These are phyloP conservation scores for Puccinia coronata DNA, from an alignment of 1,284 basidiomycete genomes.

Conservation along the genomic window DNA sequence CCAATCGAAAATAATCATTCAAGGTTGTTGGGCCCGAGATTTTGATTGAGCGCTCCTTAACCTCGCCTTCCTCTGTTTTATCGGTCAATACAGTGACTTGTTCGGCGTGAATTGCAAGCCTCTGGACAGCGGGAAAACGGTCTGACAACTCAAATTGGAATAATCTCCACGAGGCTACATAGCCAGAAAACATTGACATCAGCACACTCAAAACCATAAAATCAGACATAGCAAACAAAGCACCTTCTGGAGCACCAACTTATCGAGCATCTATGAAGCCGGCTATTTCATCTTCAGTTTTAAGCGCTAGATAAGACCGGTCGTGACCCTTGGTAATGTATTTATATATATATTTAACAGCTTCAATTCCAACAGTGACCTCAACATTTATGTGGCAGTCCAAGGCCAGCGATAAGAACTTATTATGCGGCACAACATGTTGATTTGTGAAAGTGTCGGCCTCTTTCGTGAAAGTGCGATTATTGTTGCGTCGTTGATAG, in stretches of 20 bases:
- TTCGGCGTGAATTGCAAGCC: too few relatives aligned
- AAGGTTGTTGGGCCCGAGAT: too few relatives aligned
- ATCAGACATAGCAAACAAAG: too few relatives aligned
- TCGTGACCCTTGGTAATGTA: slow-evolving; percentile 34
- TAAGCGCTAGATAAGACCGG: background rate
- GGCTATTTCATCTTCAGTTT: background rate
- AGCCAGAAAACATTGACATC: slow-evolving; percentile 35
- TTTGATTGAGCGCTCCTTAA: too few relatives aligned
- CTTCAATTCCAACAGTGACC: too few relatives aligned
- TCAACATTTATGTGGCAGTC: slow-evolving; percentile 43
- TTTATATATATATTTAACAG: slow-evolving; percentile 39
- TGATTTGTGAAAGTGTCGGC: background rate
- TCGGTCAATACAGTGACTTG: too few relatives aligned
- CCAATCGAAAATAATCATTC: background rate
- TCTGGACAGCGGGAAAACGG: slow-evolving; percentile 10
- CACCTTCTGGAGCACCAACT: slow-evolving; percentile 27
- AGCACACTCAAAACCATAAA: too few relatives aligned
- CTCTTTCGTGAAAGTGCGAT: background rate
- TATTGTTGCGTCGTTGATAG: background rate
- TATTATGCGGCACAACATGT: slow-evolving; percentile 23
- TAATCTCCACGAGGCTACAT: slow-evolving; percentile 1
- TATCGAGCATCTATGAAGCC: background rate
- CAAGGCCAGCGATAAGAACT: background rate
- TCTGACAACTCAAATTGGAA: slow-evolving; percentile 2
- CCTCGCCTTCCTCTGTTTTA: too few relatives aligned